phyloP scores from a whole-genome alignment of 495 filamentous ascomycete species.

The Xylaria grammica region DNA sequence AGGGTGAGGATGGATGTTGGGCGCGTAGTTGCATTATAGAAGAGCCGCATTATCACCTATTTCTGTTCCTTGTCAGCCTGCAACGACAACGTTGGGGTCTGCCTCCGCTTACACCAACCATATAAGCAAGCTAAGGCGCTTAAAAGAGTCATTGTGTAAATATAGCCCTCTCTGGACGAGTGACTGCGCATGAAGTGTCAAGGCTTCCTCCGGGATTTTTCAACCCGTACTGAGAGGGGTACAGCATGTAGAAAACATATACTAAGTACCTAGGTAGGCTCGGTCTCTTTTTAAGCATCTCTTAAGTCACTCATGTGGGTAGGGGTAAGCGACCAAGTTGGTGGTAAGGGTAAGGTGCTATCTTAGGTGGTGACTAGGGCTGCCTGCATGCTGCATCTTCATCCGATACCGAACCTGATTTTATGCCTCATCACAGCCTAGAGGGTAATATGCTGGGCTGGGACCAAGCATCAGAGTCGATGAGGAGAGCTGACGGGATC shows the following conservation, averaged over 20 bases:
- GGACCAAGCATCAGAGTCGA: not conserved
- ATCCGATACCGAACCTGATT: conserved; percentile 16
- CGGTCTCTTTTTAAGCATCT: not conserved
- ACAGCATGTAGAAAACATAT: no score
- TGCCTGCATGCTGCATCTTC: conserved; percentile 9
- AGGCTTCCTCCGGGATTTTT: no score
- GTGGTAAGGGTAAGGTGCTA: not conserved
- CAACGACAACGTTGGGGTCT: not conserved
- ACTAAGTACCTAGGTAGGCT: no score
- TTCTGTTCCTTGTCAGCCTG: not conserved
- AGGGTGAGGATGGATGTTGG: conserved; percentile 4
- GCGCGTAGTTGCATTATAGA: conserved; percentile 21
- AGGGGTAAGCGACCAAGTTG: not conserved
- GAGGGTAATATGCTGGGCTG: conserved; percentile 10
- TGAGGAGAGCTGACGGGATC: not conserved
- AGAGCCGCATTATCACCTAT: conserved; percentile 22
- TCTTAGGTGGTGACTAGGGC: no score
- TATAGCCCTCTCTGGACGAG: no score
- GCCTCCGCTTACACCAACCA: not conserved
- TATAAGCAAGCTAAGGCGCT: not conserved
- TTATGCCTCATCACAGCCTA: not conserved
- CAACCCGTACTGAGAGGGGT: no score
- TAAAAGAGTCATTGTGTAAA: no score
- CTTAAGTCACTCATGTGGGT: not conserved
- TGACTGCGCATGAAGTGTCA: no score